phyloP scores from a whole-genome alignment of 495 filamentous ascomycete genomes.

The Hypoxylon fuscum region DNA sequence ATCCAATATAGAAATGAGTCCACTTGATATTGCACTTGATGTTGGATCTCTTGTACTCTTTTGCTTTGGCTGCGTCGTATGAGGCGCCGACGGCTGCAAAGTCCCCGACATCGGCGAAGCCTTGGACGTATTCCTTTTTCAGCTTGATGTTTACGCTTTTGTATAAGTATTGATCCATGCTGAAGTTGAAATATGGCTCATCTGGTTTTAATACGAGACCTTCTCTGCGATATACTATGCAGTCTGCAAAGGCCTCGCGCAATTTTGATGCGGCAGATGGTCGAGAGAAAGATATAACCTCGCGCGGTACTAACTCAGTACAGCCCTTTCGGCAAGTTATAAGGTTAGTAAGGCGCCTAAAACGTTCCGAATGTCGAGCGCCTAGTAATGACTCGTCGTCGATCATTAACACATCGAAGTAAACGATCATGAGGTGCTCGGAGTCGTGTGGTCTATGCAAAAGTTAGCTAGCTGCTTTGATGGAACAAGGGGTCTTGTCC shows the following conservation, averaged over 20 bases:
- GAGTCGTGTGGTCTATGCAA: slow-evolving; percentile 63
- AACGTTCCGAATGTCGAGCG: slow-evolving; percentile 67
- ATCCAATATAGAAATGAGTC: slow-evolving; percentile 84
- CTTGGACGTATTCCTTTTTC: slow-evolving; percentile 89
- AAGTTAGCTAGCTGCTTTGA: slow-evolving; percentile 25
- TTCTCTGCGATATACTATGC: slow-evolving; percentile 73
- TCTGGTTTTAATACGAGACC: slow-evolving; percentile 85
- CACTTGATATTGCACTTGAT: slow-evolving; percentile 70
- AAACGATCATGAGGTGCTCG: slow-evolving; percentile 85
- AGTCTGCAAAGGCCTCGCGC: slow-evolving; percentile 68
- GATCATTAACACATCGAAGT: slow-evolving; percentile 79
- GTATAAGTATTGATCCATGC: slow-evolving; percentile 43
- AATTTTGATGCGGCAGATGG: slow-evolving; percentile 57
- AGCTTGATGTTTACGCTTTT: slow-evolving; percentile 76
- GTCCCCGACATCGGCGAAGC: slow-evolving; percentile 82
- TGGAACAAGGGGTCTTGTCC: slow-evolving; percentile 24
- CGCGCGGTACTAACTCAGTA: slow-evolving; percentile 68
- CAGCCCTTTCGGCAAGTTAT: slow-evolving; percentile 65
- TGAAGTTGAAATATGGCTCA: slow-evolving; percentile 76
- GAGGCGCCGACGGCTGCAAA: slow-evolving; percentile 79
- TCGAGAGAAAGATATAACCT: slow-evolving; percentile 68
- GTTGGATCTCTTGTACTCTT: slow-evolving; percentile 54
- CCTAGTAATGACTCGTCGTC: slow-evolving; percentile 73
- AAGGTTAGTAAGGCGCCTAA: slow-evolving; percentile 65
- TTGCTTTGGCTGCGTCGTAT: slow-evolving; percentile 68